Percentiles rank a stretch among this genome's conserved stretches.
These are phyloP conservation scores for Nidula niveotomentosa DNA, from an alignment of 1,284 basidiomycete genomes.

Conservation along the genomic window DNA sequence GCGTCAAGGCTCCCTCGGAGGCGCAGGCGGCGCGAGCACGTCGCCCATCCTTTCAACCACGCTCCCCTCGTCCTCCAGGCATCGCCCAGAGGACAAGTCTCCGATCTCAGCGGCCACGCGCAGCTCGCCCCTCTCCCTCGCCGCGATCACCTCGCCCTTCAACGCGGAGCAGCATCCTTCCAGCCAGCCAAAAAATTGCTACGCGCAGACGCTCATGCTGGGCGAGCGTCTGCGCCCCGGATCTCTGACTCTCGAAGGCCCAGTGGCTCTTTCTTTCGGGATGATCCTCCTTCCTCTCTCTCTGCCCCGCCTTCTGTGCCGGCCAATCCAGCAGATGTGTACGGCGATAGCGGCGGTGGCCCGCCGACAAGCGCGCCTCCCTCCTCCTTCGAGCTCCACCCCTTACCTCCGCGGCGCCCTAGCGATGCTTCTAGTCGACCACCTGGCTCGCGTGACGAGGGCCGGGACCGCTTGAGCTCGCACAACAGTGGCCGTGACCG, in stretches of 20 bases:
- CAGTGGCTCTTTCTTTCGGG: slow-evolving; percentile 20
- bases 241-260: slow-evolving; percentile 27
- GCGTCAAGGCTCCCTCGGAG: slow-evolving; percentile 9
- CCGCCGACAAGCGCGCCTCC: too few species aligned
- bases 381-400: too few species aligned
- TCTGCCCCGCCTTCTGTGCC: not conserved
- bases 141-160: slow-evolving; percentile 39
- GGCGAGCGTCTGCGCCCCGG: slow-evolving; percentile 50
- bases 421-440: too few species aligned
- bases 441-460: too few species aligned
- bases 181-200: slow-evolving; percentile 46
- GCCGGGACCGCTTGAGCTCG: too few species aligned
- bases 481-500: too few species aligned
- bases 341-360: not conserved
- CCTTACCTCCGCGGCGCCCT: too few species aligned
- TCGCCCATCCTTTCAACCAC: slow-evolving; percentile 13
- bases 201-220: slow-evolving; percentile 50
- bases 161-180: slow-evolving; percentile 13
- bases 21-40: slow-evolving; percentile 7
- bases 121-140: slow-evolving; percentile 32
- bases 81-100: slow-evolving; percentile 14
- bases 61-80: slow-evolving; percentile 2
- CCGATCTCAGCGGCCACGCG: slow-evolving; percentile 22
- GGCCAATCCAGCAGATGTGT: not conserved
- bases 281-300: slow-evolving; percentile 7